phyloP scores from a whole-genome alignment of 306 rosid species.

The Nissolia schottii region DNA sequence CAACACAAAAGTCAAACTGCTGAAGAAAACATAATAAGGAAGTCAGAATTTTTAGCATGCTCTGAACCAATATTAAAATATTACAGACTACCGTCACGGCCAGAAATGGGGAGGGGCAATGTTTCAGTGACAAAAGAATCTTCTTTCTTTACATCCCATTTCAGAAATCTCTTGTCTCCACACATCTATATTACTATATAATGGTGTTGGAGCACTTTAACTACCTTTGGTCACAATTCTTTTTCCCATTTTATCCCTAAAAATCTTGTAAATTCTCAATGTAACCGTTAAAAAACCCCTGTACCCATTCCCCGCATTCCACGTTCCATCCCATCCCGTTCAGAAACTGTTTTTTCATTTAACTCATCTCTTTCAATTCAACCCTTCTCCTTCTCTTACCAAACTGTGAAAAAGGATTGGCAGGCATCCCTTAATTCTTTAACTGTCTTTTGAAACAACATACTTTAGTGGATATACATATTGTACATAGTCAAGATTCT shows the following conservation, averaged over 20 bases:
- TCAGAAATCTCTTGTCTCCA: background rate
- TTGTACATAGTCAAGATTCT: conserved; percentile 14
- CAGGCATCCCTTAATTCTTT: background rate
- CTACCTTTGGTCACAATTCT: too few species aligned
- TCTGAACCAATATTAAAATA: background rate
- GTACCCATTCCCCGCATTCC: too few species aligned
- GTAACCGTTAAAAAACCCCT: too few species aligned
- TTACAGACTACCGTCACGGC: background rate
- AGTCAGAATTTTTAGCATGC: background rate
- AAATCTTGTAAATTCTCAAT: too few species aligned
- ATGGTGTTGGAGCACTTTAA: too few species aligned
- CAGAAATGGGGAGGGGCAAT: background rate
- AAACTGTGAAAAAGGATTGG: too few species aligned
- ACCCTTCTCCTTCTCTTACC: too few species aligned
- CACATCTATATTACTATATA: too few species aligned
- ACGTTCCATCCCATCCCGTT: too few species aligned
- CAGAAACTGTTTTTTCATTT: too few species aligned
- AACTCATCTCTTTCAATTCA: too few species aligned
- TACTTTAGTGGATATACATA: background rate
- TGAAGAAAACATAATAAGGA: background rate
- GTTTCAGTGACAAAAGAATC: background rate
- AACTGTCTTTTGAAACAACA: conserved; percentile 1
- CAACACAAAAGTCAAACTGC: background rate
- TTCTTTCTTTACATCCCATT: background rate
- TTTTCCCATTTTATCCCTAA: too few species aligned